A percentile compares a stretch with the other conserved stretches of the same genome.
phyloP scores from a whole-genome alignment of 768 basidiomycete genomes.

The Hypholoma sublateritium region DNA sequence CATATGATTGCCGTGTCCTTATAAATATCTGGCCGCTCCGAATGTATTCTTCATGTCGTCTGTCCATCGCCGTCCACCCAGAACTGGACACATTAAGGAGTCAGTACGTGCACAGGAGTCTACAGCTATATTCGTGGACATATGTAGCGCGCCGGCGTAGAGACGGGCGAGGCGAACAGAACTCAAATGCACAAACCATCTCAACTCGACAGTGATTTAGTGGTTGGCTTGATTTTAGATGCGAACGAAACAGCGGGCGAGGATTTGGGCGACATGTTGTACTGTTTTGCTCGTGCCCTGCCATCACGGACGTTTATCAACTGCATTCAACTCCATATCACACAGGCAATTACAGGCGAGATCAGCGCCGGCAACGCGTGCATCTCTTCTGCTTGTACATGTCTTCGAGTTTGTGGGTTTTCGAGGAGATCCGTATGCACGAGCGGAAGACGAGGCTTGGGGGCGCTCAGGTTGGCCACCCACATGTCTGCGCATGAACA shows the following conservation, averaged over 20 bases:
- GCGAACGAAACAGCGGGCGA: slow-evolving; percentile 1
- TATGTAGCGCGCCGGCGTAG: background rate
- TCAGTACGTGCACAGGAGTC: background rate
- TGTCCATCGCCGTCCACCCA: slow-evolving; percentile 4
- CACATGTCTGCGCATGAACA: background rate
- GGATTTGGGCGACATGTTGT: slow-evolving; percentile 1
- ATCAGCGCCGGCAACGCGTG: background rate
- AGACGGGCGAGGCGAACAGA: background rate
- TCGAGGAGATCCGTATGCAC: background rate
- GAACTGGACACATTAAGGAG: slow-evolving; percentile 6
- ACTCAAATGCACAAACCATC: background rate
- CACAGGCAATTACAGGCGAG: background rate
- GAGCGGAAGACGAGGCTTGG: too few species aligned
- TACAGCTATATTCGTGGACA: background rate
- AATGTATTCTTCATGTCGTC: slow-evolving; percentile 5
- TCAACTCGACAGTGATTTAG: background rate
- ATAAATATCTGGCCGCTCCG: slow-evolving; percentile 1
- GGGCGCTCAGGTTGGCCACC: too few species aligned
- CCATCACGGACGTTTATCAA: slow-evolving; percentile 13
- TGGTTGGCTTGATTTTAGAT: slow-evolving; percentile 4
- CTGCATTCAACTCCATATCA: slow-evolving; percentile 4
- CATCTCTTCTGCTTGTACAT: background rate
- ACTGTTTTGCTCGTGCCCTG: slow-evolving; percentile 5
- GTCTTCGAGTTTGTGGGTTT: background rate
- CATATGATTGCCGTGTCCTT: slow-evolving; percentile 8